Evolutionary conservation across 768 basidiomycete genomes (phyloP), one percentile per base, ranked within the genome.

Genomic region (Lactifluus volemus): DNA sequence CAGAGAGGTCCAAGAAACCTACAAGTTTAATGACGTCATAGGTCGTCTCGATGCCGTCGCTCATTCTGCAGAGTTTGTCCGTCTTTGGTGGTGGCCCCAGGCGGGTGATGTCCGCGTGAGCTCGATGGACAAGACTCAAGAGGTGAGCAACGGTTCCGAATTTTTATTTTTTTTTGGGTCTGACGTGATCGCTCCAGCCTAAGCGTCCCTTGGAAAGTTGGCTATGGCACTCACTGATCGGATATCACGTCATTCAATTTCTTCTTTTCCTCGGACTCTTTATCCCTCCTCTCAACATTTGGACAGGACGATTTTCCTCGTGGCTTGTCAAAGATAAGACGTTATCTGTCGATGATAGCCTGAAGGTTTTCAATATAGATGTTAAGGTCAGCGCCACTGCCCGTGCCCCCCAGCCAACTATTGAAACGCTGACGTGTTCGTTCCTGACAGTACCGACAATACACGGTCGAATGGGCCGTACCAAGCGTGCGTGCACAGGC

Each of bases 401-500:
- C 50, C 14, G 53, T 8, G 4, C 38, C 38, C 38, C 3, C 38
- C 32, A 34, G 11, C 38, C 38, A 38, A 7, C 42, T 39, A 10
- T 50, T 51, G 19, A 48, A 42, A 12, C 10, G 32, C 59, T 60
- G 41, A 55, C 32, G 30, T 44, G 17, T 12, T 48, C 32, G 29
- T 12, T 15, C n/a, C 48, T 42, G 21, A 52, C 69, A 94, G 92
- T 92, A 87, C 73, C 85, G 84, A 1, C 94, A 98, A 73, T 87
- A 93, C 72, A 98, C 97, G 2, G 92, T 91, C 11, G 97, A 99
- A 74, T 96, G 93, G 86, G 91, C 92, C 5, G 79, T 99, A 41
- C 92, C 95, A 5, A 85, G 86, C 65, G 75, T 80, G 48, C 74
- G 82, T 55, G 80, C 92, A 2, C 73, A 74, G 56, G 76, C 79